Evolutionary conservation across 257 asterid genomes (phyloP).

Genomic region (Plantago elongata): DNA sequence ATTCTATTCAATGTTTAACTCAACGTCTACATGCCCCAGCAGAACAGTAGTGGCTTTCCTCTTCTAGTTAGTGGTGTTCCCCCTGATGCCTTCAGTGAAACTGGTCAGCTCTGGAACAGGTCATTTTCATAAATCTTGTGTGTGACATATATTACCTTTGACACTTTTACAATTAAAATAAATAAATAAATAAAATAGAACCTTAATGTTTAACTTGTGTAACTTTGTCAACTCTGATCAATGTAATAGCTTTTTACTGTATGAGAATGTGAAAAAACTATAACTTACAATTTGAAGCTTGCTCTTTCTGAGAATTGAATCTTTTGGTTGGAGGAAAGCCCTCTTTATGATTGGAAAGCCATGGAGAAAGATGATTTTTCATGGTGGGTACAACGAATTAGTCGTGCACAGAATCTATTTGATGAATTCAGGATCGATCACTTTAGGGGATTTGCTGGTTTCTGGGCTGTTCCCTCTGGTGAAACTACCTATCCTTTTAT

Average conservation of each 20-base stretch:
- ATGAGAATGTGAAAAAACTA: neutral
- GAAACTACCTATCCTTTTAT: constrained; percentile 22
- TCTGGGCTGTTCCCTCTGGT: constrained; percentile 99
- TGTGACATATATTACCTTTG: too few relatives aligned
- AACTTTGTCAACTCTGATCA: too few relatives aligned
- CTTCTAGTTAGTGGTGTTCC: constrained; percentile 94
- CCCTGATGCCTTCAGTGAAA: constrained; percentile 94
- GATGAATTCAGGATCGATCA: constrained; percentile 97
- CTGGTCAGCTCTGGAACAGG: constrained; percentile 99
- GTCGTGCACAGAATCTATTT: constrained; percentile 80
- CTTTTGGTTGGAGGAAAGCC: constrained; percentile 44
- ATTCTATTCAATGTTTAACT: constrained; percentile 18
- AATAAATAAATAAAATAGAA: too few relatives aligned
- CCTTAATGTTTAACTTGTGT: too few relatives aligned
- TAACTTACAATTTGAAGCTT: constrained; percentile 1
- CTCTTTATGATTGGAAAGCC: constrained; percentile 92
- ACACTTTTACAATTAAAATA: too few relatives aligned
- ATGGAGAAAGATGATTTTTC: constrained; percentile 88
- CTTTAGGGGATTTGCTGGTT: constrained; percentile 98
- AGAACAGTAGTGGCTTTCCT: constrained; percentile 78
- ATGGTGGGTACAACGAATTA: constrained; percentile 87
- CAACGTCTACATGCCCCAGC: constrained; percentile 25
- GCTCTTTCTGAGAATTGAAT: constrained; percentile 15
- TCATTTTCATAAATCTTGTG: constrained; percentile 7
- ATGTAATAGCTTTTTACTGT: too few relatives aligned